phyloP scores from a whole-genome alignment of 371 early-diverging fungal genomes.

The Haplosporangium sp. region DNA sequence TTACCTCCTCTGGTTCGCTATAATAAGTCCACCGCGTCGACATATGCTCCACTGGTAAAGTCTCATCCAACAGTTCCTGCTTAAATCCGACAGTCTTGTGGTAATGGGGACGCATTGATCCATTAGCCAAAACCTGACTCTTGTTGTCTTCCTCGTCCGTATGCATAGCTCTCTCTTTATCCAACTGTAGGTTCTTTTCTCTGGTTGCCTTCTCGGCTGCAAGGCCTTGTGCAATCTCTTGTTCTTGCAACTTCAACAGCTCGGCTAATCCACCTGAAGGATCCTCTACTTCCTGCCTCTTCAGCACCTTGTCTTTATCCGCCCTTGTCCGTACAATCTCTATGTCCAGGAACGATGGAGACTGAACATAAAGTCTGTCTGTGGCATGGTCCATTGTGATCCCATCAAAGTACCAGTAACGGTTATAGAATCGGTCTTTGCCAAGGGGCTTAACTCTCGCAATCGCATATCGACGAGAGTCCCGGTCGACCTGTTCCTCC shows the following conservation, averaged over 20 bases:
- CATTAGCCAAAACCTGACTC: constrained; percentile 10
- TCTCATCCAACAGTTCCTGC: constrained; percentile 19
- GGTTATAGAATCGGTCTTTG: constrained; percentile 82
- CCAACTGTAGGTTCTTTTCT: constrained; percentile 29
- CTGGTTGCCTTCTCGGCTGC: constrained; percentile 32
- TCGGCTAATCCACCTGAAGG: constrained; percentile 31
- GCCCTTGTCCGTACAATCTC: constrained; percentile 57
- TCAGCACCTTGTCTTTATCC: constrained; percentile 33
- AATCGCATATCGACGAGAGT: constrained; percentile 69
- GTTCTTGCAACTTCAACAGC: constrained; percentile 26
- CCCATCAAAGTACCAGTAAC: constrained; percentile 90
- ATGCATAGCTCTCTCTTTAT: constrained; percentile 31
- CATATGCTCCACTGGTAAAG: constrained; percentile 17
- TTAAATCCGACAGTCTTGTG: not conserved
- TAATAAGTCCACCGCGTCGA: constrained; percentile 73
- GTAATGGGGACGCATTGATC: not conserved
- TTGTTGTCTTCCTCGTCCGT: constrained; percentile 32
- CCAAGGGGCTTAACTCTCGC: constrained; percentile 84
- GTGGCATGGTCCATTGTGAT: constrained; percentile 69
- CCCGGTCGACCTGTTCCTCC: constrained; percentile 74
- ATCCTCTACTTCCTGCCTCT: constrained; percentile 29
- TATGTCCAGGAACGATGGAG: constrained; percentile 64
- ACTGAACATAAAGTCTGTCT: constrained; percentile 73
- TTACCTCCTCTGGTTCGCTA: constrained; percentile 69
- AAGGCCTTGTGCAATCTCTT: constrained; percentile 25